Conservation (phyloP, 331 rosid species). For the Malus hybrid region DNA sequence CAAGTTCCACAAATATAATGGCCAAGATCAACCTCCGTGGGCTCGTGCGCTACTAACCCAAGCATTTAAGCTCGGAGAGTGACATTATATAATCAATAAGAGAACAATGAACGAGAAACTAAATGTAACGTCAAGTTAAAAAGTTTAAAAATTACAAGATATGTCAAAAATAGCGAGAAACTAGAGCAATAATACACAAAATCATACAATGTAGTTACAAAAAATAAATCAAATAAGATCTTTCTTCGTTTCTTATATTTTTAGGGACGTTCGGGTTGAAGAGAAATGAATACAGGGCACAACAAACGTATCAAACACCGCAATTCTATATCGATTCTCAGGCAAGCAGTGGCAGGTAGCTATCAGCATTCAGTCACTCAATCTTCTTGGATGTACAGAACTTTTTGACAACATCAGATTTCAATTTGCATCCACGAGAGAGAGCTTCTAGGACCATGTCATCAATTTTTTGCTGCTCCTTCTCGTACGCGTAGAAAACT, state of each 20-base stretch:
- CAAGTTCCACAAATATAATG: not conserved
- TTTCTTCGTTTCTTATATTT: not conserved
- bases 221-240: not conserved
- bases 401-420: conserved; percentile 41
- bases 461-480: conserved; percentile 74
- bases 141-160: not conserved
- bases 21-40: not conserved
- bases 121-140: not conserved
- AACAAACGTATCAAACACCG: not conserved
- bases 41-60: no score
- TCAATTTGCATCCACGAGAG: conserved; percentile 54
- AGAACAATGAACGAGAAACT: not conserved
- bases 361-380: conserved; percentile 26
- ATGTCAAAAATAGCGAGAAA: not conserved
- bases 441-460: conserved; percentile 30
- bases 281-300: not conserved
- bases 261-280: not conserved
- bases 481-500: conserved; percentile 68
- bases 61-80: not conserved
- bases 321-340: not conserved
- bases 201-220: not conserved
- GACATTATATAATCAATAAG: not conserved
- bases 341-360: not conserved
- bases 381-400: conserved; percentile 43
- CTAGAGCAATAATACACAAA: not conserved